Base-by-base conservation (phyloP, 495 filamentous ascomycete species). In the Penicillium chermesinum region DNA sequence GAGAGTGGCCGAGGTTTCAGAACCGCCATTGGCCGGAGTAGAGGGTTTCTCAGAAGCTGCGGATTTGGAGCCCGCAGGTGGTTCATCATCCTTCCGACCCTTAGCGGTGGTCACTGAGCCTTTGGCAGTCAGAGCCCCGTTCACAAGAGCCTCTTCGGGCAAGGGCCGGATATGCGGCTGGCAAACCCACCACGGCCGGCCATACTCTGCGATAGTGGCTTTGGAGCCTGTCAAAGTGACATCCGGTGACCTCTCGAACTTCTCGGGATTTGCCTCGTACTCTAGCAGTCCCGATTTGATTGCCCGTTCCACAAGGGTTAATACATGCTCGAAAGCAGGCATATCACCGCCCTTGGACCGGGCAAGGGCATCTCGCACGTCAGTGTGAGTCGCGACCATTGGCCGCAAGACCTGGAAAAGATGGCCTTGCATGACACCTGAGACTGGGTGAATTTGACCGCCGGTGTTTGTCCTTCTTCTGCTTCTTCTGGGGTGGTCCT, bases 381-480 rank as follows among this genome's bases (percentile, higher is more conserved):
- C 75, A 20, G 83, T 86, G 62, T 96, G 86, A 27, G 68, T 75
- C 0, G 82, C 68, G 33, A 97, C 79, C 39, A 97, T 79, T 2
- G 89, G 77, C 3, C 91, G 82, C 7, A 96, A 81, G 18, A 99
- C 76, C 61, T 95, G 86, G 73, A 99, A 99, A 30, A 96, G 77
- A 66, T 99, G 93, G 2, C 86, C 78, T 61, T 96, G 91, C 73
- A 99, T 86, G 22, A 81, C 81, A n/a, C 78, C 72, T 18, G n/a
- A 94, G 71, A 56, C 89, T 96, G 6, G 90, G 81, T 20, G 84
- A 83, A 12, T 68, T 67, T 19, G 62, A 48, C 41, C 66, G 69
- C 53, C 79, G 39, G 25, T 67, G 53, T 58, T 75, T 77, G 34
- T 70, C 62, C 16, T 74, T 70, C 59, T 81, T 83, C 52, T 81